Evolutionary conservation across 2,329 filamentous ascomycete species (phyloP).

Genomic region (Alternaria burnsii): DNA sequence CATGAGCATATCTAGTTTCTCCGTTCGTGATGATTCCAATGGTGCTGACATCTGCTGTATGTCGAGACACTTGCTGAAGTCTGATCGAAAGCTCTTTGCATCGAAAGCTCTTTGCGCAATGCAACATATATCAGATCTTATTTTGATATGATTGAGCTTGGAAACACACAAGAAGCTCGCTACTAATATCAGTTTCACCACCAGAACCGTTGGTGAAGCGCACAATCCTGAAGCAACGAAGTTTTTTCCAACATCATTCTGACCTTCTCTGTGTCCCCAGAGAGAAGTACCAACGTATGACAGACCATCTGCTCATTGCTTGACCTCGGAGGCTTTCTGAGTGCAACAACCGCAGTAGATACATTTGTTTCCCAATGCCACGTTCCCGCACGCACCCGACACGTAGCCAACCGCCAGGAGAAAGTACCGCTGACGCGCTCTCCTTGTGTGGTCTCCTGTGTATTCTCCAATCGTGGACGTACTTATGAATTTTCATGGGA

Average conservation of each 20-base stretch:
- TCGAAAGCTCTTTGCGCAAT: too few relatives aligned
- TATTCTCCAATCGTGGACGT: neutral
- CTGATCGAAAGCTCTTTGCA: neutral
- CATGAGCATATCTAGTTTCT: neutral
- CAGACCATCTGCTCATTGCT: neutral
- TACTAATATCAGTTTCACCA: neutral
- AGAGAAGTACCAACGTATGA: neutral
- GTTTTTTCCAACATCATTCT: neutral
- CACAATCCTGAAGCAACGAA: neutral
- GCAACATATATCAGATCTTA: neutral
- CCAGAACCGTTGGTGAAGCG: neutral
- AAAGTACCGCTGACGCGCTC: neutral
- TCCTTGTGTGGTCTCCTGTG: neutral
- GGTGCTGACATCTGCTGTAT: neutral
- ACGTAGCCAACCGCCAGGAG: neutral
- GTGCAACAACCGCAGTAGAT: neutral
- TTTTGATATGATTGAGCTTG: neutral
- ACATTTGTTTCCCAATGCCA: neutral
- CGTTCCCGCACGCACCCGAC: neutral
- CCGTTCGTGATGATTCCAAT: neutral
- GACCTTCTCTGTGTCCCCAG: neutral
- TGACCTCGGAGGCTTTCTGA: neutral
- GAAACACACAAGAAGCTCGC: neutral
- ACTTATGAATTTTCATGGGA: neutral
- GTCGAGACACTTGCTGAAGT: neutral